A percentile compares a stretch with the other conserved stretches of the same genome.
Conservation (phyloP, 164 flowering plant species). For the Magnolia kwangsiensis region DNA sequence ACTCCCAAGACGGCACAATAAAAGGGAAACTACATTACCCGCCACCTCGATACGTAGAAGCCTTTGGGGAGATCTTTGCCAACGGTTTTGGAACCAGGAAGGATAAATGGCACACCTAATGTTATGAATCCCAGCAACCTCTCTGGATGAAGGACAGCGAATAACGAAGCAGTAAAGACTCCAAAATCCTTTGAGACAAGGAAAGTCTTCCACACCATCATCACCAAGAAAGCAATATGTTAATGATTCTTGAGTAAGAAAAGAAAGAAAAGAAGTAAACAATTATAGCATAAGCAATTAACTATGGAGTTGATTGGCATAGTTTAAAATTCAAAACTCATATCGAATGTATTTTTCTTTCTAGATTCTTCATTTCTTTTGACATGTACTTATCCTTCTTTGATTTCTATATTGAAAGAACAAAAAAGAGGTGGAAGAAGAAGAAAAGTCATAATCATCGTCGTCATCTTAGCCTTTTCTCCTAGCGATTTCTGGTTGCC, state of each 20-base stretch:
- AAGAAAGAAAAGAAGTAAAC: background rate
- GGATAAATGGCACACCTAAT: slow-evolving; percentile 40
- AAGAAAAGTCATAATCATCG: no score
- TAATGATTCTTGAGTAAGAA: background rate
- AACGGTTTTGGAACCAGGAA: slow-evolving; percentile 23
- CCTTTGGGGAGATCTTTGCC: slow-evolving; percentile 36
- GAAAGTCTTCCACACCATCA: slow-evolving; percentile 32
- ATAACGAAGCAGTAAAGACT: slow-evolving; percentile 23
- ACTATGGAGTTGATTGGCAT: no score
- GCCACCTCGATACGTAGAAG: slow-evolving; percentile 49
- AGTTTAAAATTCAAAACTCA: no score
- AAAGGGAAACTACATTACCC: slow-evolving; percentile 21
- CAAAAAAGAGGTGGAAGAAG: no score
- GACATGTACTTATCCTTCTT: background rate
- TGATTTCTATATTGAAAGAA: no score
- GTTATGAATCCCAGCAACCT: slow-evolving; percentile 31
- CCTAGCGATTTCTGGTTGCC: no score
- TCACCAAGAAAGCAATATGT: background rate
- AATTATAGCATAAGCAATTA: background rate
- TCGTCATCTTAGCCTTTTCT: no score
- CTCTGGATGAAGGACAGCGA: slow-evolving; percentile 40
- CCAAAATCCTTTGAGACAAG: slow-evolving; percentile 63
- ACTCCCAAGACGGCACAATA: background rate
- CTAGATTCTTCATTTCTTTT: background rate
- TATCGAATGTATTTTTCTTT: background rate